Base-by-base conservation (phyloP, 2,329 filamentous ascomycete species). In the Diaporthe caulivora region DNA sequence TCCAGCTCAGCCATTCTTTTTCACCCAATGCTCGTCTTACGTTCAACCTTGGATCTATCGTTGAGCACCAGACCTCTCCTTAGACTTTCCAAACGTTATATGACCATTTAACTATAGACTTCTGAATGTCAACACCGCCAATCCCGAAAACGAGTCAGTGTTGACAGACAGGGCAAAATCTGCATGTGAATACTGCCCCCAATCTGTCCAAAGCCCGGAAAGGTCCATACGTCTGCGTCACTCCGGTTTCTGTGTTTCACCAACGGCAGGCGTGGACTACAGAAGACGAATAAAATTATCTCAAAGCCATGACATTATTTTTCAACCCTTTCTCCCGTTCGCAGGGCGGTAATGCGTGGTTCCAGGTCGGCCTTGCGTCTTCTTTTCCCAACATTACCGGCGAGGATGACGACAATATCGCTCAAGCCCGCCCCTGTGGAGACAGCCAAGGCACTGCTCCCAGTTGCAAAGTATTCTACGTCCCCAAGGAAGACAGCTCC, bases 401-500 rank as follows among this genome's bases (percentile, higher is more conserved):
- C 67, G 42, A 73, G 15, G 68, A 75, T 17, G 54, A 47, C 17
- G 69, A 55, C 7, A 62, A 55, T 37, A 68, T 75, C 21, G 53
- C 71, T 31, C 64, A 73, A 40, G 9, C 58, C 21, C 71, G 71
- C 34, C 58, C 44, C 2, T 75, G 73, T 18, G n/a, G 49, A 24
- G 18, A 42, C 29, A 29, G 65, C 21, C 17, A n/a, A 4, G 55
- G 17, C 9, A 34, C 24, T 8, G 40, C 15, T 1, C 54, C 47
- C 26, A 44, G 72, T 1, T 74, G 72, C 60, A 75, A 68, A 40
- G 62, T 74, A 3, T 71, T 74, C 1, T 31, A 74, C 24, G 72
- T 74, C 15, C 73, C 73, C 42, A 75, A 68, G 17, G 73, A 75
- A 42, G 71, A 75, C 49, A 75, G 74, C 24, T 42, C 72, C 1